phyloP scores from a whole-genome alignment of 805 yeast genomes.

The Schwanniomyces vanrijiae region DNA sequence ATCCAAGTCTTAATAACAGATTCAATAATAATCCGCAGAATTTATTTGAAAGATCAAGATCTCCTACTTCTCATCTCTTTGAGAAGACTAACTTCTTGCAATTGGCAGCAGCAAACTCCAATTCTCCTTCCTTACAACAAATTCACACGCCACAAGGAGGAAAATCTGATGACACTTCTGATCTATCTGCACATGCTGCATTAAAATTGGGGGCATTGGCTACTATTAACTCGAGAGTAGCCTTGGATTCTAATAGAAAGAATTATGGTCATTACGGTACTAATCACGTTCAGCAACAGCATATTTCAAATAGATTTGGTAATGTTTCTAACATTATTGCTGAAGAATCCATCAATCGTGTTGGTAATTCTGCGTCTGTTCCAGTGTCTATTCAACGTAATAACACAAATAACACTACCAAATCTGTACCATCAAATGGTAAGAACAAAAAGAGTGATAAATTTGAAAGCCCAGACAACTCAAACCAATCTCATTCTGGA shows the following conservation, averaged over 20 bases:
- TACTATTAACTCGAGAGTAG: slow-evolving; percentile 59
- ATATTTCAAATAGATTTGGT: slow-evolving; percentile 10
- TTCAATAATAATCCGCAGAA: slow-evolving; percentile 9
- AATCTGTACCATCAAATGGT: slow-evolving; percentile 10
- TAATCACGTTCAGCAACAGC: slow-evolving; percentile 9
- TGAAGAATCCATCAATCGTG: slow-evolving; percentile 38
- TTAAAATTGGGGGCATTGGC: slow-evolving; percentile 66
- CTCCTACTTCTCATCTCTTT: slow-evolving; percentile 42
- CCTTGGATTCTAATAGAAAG: slow-evolving; percentile 42
- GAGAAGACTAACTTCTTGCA: slow-evolving; percentile 47
- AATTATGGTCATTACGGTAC: slow-evolving; percentile 11
- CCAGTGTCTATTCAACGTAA: slow-evolving; percentile 4
- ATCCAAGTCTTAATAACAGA: slow-evolving; percentile 32
- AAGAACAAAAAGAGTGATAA: slow-evolving; percentile 4
- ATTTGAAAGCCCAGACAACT: neutral
- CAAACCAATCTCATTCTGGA: slow-evolving; percentile 3
- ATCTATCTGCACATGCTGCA: slow-evolving; percentile 38
- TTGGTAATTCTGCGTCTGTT: slow-evolving; percentile 32
- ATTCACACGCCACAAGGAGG: slow-evolving; percentile 9
- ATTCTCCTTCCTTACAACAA: slow-evolving; percentile 17
- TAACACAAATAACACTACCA: slow-evolving; percentile 6
- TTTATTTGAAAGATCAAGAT: slow-evolving; percentile 32
- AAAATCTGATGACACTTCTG: slow-evolving; percentile 22
- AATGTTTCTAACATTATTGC: slow-evolving; percentile 5
- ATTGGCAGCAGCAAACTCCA: slow-evolving; percentile 26